Evolutionary conservation across 2,329 filamentous ascomycete genomes (phyloP), one percentile per base, ranked within the genome.

Genomic region (Stagonosporopsis tanaceti): DNA sequence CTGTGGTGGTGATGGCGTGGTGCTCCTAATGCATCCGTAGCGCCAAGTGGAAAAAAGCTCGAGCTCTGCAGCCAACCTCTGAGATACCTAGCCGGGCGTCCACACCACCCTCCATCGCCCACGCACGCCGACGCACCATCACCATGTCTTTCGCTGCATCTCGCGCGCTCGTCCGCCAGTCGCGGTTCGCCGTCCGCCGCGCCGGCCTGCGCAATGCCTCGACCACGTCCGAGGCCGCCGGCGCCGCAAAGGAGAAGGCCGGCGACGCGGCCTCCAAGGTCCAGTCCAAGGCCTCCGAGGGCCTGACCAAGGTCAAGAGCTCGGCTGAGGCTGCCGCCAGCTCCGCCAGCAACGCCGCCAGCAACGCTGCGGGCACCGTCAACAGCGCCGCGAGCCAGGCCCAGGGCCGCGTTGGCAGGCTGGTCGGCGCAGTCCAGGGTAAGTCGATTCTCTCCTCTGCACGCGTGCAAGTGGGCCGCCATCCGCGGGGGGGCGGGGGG

Each of bases 351-450:
- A 86, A 87, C 75, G 85, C 67, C 15, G 65, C 69, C 46, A 59
- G 59, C 53, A 69, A 67, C 4, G 92, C 92, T 63, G 86, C 97
- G 47, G 92, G 90, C 69, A 87, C 87, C 73, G 93, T 94, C 70
- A 84, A 89, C 63, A 87, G 89, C 68, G 87, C 91, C 53, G 93
- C 93, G 69, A 91, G 91, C 83, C 90, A 87, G 80, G 84, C 93
- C 76, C 93, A 93, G 73, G 94, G 94, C 72, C 87, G 90, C 71
- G 93, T 92, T 61, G 93, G 92, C 72, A 87, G 85, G 78, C 75
- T 93, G 67, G 85, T 97, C 77, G 84, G 83, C 69, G 91, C 93
- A 73, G 83, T 95, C 73, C 91, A 97, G 85, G 89, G 95, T 98
- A 86, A 81, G 93, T 80, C 60, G 50, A 27, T 6, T 27, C 30